Evolutionary conservation across 352 stramenopile genomes (phyloP).

Genomic region (Phytophthora nicotianae): DNA sequence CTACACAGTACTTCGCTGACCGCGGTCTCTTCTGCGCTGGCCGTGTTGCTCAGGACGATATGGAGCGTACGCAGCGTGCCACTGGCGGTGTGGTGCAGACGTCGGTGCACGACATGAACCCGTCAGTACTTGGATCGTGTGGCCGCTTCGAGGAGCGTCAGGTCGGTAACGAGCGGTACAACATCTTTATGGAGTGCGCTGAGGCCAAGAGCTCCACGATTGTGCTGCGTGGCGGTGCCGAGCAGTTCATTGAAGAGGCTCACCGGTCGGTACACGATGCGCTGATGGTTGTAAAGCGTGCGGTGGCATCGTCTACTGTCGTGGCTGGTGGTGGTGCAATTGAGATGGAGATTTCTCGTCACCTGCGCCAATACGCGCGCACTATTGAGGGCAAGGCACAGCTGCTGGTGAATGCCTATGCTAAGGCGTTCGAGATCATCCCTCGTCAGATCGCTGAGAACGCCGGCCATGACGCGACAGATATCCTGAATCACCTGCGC

Average conservation of each 20-base stretch:
- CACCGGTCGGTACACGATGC: slow-evolving; percentile 98
- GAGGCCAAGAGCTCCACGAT: slow-evolving; percentile 96
- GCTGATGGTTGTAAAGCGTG: slow-evolving; percentile 98
- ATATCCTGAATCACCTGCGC: slow-evolving; percentile 97
- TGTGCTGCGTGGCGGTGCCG: slow-evolving; percentile 95
- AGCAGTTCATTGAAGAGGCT: slow-evolving; percentile 99
- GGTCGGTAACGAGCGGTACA: slow-evolving; percentile 98
- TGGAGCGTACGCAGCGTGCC: slow-evolving; percentile 96
- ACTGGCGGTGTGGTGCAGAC: slow-evolving; percentile 95
- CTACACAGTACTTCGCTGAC: slow-evolving; percentile 99
- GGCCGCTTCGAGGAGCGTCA: slow-evolving; percentile 97
- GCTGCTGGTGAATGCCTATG: slow-evolving; percentile 95
- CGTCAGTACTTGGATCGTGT: slow-evolving; percentile 94
- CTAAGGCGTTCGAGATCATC: slow-evolving; percentile 98
- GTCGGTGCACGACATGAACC: slow-evolving; percentile 92
- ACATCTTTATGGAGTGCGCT: slow-evolving; percentile 98
- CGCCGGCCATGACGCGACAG: slow-evolving; percentile 98
- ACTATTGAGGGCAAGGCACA: slow-evolving; percentile 98
- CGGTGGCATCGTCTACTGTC: slow-evolving; percentile 91
- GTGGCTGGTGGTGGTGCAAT: slow-evolving; percentile 93
- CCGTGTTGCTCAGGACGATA: slow-evolving; percentile 96
- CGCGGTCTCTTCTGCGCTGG: slow-evolving; percentile 97
- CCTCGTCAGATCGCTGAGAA: slow-evolving; percentile 98
- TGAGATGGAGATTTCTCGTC: slow-evolving; percentile 93
- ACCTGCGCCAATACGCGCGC: slow-evolving; percentile 91